A percentile compares a stretch with the other conserved stretches of the same genome.
Conservation (phyloP, 2,329 filamentous ascomycete species). For the Alternaria sp. region DNA sequence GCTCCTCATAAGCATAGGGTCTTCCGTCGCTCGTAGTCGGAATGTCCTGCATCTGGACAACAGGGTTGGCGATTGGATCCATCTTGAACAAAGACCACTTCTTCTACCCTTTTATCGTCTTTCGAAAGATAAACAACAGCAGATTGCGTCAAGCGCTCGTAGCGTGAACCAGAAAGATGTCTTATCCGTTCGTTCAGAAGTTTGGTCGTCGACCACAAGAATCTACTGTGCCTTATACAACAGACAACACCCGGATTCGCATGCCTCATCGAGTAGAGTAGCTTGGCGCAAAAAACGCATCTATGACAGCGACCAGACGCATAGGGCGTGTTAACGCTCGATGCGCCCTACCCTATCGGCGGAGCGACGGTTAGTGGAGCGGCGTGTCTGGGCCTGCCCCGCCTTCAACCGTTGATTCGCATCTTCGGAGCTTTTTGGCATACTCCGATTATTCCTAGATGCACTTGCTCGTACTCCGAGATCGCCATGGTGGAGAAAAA, state of each 20-base stretch:
- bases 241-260: not conserved
- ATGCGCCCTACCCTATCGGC: constrained; percentile 1
- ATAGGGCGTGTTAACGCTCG: not conserved
- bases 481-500: not conserved
- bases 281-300: constrained; percentile 5
- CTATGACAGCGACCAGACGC: not conserved
- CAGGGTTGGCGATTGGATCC: constrained; percentile 37
- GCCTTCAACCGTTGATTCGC: not conserved
- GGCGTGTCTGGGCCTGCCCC: constrained; percentile 4
- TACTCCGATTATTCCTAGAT: not conserved
- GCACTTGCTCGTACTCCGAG: not conserved
- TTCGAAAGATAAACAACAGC: not conserved
- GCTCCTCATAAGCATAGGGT: constrained; percentile 12
- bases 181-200: not conserved
- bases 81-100: constrained; percentile 15
- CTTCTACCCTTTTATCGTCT: not conserved
- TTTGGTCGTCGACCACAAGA: not conserved
- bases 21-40: constrained; percentile 11
- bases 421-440: not conserved
- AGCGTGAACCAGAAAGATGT: not conserved
- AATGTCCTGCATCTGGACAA: constrained; percentile 31
- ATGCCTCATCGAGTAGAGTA: not conserved
- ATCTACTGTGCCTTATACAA: not conserved
- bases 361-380: not conserved
- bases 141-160: not conserved